Evolutionary conservation across 257 asterid genomes (phyloP).

Genomic region (Solanum okadae): DNA sequence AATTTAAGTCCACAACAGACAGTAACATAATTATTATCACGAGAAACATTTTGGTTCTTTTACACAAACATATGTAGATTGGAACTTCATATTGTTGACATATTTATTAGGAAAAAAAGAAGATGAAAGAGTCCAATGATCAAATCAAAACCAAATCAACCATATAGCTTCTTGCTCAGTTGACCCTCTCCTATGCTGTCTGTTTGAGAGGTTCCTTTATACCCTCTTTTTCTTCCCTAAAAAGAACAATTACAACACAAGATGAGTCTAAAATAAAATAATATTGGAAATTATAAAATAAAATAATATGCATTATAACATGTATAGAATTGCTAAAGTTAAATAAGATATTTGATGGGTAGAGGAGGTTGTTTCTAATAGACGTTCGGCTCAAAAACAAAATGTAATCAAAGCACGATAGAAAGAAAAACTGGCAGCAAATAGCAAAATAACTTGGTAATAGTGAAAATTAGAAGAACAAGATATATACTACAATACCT

Average conservation of each 20-base stretch:
- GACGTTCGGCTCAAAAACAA: neutral
- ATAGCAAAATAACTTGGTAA: neutral
- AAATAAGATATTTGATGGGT: too few species aligned
- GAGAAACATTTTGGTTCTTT: neutral
- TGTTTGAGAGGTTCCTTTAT: conserved; percentile 22
- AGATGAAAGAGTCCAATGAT: neutral
- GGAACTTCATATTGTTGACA: neutral
- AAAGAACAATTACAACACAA: conserved; percentile 13
- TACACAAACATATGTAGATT: neutral
- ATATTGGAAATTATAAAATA: neutral
- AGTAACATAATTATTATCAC: neutral
- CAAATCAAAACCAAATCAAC: too few species aligned
- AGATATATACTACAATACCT: neutral
- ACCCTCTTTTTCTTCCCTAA: conserved; percentile 49
- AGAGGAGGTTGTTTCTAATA: too few species aligned
- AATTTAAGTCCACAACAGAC: neutral
- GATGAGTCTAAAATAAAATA: neutral
- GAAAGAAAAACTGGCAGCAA: neutral
- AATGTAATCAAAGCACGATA: neutral
- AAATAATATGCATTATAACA: too few species aligned
- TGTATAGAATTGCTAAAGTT: neutral
- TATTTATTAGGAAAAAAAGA: neutral
- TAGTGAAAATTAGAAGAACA: neutral
- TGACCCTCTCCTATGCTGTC: neutral
- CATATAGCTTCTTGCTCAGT: neutral